Evolutionary conservation across 2,329 filamentous ascomycete species (phyloP), one percentile per base, ranked within the genome.

Genomic region (Fusarium odoratissimum): DNA sequence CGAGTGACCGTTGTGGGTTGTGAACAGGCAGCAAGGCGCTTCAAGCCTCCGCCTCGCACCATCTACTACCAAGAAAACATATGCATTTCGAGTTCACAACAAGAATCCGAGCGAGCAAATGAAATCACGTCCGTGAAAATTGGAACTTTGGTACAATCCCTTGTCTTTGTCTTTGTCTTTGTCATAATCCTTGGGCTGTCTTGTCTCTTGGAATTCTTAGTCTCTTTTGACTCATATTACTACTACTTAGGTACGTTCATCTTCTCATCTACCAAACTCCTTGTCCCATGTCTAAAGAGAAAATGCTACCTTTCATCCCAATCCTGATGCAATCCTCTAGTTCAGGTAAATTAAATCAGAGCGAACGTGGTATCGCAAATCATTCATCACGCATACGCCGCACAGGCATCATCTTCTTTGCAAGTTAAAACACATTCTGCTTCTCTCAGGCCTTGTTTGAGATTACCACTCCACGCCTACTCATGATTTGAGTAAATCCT

Each of bases 301-400:
- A 76, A 76, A 76, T 76, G 68, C 64, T 65, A 48, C 55, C 48
- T 54, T 56, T 54, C 62, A 46, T 54, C 60, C 60, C 49, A 60
- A 54, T 41, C 65, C 49, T 51, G 56, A 73, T 73, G 67, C 67
- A 72, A 61, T 62, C 60, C 57, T 75, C 65, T 75, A 61, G 33
- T 63, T 37, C 38, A 42, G 55, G 46, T 55, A 28, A 51, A 61
- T 58, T 48, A 76, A 60, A 76, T 64, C 71, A 70, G 60, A 77
- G 64, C 69, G 71, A 75, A 72, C 51, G 64, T 77, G 71, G 72
- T 75, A 76, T 77, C 67, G 69, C 55, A 72, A 68, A 69, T 48
- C 73, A 63, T 62, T 76, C 75, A 71, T 77, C 64, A 76, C 58
- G 16, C 62, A 42, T 64, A 46, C 42, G 54, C 40, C 42, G 31